Conservation (phyloP, 2,329 filamentous ascomycete genomes). For the Fusarium continuum region DNA sequence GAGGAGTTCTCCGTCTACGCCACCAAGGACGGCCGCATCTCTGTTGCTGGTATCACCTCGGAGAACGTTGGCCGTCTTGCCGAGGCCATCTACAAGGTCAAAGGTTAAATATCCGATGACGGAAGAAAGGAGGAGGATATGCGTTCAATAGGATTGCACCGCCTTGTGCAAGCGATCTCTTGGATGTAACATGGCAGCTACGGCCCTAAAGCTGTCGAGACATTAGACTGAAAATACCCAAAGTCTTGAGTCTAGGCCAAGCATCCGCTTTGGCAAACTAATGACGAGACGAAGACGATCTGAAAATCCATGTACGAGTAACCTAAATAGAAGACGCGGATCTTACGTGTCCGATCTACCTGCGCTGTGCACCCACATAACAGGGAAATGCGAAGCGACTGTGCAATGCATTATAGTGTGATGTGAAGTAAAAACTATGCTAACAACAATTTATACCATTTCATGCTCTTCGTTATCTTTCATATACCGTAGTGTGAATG, state of each 20-base stretch:
- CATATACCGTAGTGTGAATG: not conserved
- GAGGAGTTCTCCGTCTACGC: constrained; percentile 98
- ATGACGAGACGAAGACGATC: constrained; percentile 35
- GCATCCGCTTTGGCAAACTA: constrained; percentile 15
- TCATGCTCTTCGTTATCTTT: not conserved
- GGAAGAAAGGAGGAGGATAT: not conserved
- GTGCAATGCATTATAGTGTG: not conserved
- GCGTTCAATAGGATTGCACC: not conserved
- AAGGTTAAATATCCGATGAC: constrained; percentile 60
- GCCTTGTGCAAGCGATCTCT: not conserved
- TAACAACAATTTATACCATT: not conserved
- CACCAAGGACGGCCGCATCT: constrained; percentile 90
- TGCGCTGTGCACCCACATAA: not conserved
- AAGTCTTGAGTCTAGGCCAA: constrained; percentile 33
- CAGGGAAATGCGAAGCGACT: not conserved
- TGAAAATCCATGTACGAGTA: constrained; percentile 40
- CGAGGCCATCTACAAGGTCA: constrained; percentile 86
- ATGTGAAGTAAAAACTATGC: not conserved
- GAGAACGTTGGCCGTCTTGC: constrained; percentile 83
- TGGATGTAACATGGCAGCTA: constrained; percentile 26
- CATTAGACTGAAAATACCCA: constrained; percentile 40
- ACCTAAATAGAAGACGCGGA: constrained; percentile 24
- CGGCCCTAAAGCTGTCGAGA: constrained; percentile 24
- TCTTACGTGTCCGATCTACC: constrained; percentile 2
- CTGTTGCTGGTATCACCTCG: constrained; percentile 83